Percentiles rank a stretch among this genome's conserved stretches.
phyloP scores from a whole-genome alignment of 495 filamentous ascomycete species.

The Barbatosphaeria neglecta region DNA sequence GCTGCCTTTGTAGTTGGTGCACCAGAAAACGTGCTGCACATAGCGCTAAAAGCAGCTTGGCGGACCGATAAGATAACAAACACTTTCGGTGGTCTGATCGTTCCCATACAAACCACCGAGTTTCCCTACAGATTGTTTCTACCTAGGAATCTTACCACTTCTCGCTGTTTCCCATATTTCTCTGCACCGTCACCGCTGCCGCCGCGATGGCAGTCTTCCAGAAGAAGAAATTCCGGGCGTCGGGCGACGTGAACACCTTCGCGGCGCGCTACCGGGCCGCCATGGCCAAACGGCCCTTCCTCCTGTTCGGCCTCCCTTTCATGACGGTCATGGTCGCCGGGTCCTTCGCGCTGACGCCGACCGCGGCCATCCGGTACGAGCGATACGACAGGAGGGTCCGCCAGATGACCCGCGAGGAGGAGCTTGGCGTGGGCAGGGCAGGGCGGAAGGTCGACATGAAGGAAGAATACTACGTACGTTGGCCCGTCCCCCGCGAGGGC shows the following conservation, averaged over 20 bases:
- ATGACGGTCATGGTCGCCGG: constrained; percentile 83
- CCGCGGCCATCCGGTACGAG: constrained; percentile 87
- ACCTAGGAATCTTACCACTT: too few relatives aligned
- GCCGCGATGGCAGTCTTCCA: constrained; percentile 59
- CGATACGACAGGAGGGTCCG: constrained; percentile 77
- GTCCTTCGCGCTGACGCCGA: constrained; percentile 88
- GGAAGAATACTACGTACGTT: constrained; percentile 89
- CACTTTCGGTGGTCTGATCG: too few relatives aligned
- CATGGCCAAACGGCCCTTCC: constrained; percentile 68
- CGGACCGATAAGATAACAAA: too few relatives aligned
- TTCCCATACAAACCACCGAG: too few relatives aligned
- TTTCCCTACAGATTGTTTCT: too few relatives aligned
- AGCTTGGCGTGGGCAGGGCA: constrained; percentile 62
- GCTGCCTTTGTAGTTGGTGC: too few relatives aligned
- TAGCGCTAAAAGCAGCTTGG: too few relatives aligned
- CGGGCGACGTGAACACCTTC: constrained; percentile 48
- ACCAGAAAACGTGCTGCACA: too few relatives aligned
- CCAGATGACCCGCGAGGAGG: constrained; percentile 71
- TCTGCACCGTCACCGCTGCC: background rate
- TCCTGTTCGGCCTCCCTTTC: constrained; percentile 94
- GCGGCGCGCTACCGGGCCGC: constrained; percentile 61
- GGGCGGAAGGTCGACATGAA: constrained; percentile 63
- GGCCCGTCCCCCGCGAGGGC: too few relatives aligned
- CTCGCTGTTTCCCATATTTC: background rate
- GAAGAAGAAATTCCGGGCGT: constrained; percentile 58